Evolutionary conservation across 805 yeast genomes (phyloP), one percentile per base, ranked within the genome.

Genomic region (Maudiozyma serrabonitensis): DNA sequence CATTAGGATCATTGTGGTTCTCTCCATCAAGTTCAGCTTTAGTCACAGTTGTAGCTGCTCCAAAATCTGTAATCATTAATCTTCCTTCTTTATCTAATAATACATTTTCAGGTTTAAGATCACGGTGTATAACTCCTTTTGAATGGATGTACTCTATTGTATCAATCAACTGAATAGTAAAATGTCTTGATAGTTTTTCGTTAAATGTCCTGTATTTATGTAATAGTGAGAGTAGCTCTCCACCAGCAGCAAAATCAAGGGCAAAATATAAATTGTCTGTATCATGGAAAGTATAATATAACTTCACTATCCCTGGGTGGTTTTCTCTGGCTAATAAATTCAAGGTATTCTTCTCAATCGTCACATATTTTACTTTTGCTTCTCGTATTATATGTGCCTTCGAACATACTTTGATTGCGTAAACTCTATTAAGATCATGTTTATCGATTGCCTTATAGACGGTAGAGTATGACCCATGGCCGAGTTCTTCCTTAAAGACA

Each of bases 391-490:
- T 93, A 66, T 93, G 98, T 41, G 84, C 78, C 66, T 93, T 93
- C 42, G 93, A 88, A 16, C 95, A 79, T 1, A 93, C 85, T 68
- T 93, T 93, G 56, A 93, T 82, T 23, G 99, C 99, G 62, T 81
- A 93, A 7, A 88, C 81, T 51, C 55, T 55, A 21, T 54, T 56
- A 8, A 46, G 41, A 43, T 55, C 54, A 41, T 55, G 82, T 77
- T 61, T 80, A 82, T 91, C 96, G 5, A 84, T 72, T 0, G 96
- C 99, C 50, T 86, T 84, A 58, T 80, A 87, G 9, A 91, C 99
- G 6, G 95, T 87, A 11, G 98, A 90, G 63, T 91, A 93, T 7
- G 97, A 88, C 1, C 99, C 99, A 63, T 88, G 96, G 5, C 99
- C 99, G 23, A 93, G 48, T 48, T 62, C 62, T 42, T 65, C 63